These are phyloP conservation scores for Candida bentonensis DNA, from an alignment of 805 yeast genomes.

Conservation along the genomic window DNA sequence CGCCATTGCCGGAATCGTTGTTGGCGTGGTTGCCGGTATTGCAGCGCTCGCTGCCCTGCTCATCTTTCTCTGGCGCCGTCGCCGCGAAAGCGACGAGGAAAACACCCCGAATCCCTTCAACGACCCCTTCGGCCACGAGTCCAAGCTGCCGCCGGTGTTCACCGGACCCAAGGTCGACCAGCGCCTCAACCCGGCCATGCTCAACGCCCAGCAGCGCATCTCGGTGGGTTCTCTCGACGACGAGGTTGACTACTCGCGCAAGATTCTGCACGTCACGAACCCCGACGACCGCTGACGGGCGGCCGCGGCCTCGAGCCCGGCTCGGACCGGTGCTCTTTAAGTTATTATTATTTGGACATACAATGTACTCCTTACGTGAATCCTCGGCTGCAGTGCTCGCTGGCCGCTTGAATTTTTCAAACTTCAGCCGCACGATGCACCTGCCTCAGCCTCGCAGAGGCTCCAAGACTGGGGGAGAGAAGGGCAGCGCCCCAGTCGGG, in stretches of 20 bases:
- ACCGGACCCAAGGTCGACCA: constrained; percentile 36
- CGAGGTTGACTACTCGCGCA: constrained; percentile 68
- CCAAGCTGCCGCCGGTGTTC: constrained; percentile 10
- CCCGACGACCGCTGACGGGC: constrained; percentile 42
- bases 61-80: constrained; percentile 30
- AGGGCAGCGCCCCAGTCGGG: no score
- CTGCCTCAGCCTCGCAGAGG: no score
- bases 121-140: constrained; percentile 17
- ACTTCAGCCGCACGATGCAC: no score
- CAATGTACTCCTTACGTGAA: no score
- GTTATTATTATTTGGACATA: no score
- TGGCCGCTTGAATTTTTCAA: no score
- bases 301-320: no score
- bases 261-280: constrained; percentile 74
- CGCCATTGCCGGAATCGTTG: constrained; percentile 49
- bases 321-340: no score
- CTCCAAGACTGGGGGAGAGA: no score
- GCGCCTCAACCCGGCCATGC: constrained; percentile 57
- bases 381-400: no score
- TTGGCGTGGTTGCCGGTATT: constrained; percentile 36
- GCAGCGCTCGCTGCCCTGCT: constrained; percentile 27
- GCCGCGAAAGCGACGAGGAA: constrained; percentile 23
- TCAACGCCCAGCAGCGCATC: constrained; percentile 63
- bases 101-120: constrained; percentile 20
- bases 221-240: constrained; percentile 82